These are phyloP conservation scores for Ophiostoma himal-ulmi DNA, from an alignment of 2,329 filamentous ascomycete genomes.

Conservation along the genomic window DNA sequence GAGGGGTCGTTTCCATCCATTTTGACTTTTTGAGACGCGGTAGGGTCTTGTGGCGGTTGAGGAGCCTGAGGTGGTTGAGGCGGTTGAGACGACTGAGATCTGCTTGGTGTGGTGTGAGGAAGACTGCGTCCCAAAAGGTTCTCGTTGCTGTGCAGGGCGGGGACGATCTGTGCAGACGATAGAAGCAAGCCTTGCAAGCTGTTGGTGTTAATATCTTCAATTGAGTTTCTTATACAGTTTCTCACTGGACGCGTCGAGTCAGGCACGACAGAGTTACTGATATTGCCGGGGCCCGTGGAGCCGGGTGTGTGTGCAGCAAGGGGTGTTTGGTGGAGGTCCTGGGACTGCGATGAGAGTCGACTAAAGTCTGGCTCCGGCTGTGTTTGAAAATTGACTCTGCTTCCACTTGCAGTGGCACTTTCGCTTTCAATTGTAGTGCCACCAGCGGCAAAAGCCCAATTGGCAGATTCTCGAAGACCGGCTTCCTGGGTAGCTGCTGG, in stretches of 20 bases:
- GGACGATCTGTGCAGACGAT: conserved; percentile 8
- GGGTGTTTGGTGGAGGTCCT: not conserved
- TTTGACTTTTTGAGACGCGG: not conserved
- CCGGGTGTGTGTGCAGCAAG: not conserved
- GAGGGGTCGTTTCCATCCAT: not conserved
- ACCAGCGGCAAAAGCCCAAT: conserved; percentile 15
- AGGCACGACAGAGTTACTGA: conserved; percentile 18
- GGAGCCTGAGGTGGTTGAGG: not conserved
- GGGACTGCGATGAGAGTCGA: conserved; percentile 15
- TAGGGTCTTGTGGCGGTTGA: not conserved
- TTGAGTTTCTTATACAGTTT: not conserved
- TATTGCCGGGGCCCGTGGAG: not conserved
- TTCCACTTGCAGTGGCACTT: conserved; percentile 5
- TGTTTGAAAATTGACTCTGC: conserved; percentile 20
- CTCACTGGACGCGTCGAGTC: conserved; percentile 22
- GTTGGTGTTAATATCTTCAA: not conserved
- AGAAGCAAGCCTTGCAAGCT: not conserved
- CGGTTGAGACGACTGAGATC: not conserved
- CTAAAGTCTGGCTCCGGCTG: conserved; percentile 23
- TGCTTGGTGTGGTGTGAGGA: not conserved
- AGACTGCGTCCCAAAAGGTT: not conserved
- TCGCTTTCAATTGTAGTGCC: not conserved
- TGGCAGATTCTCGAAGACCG: conserved; percentile 16
- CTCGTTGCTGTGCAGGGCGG: conserved; percentile 11
- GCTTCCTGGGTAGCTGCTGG: not conserved